phyloP scores from a whole-genome alignment of 2,329 filamentous ascomycete species.

The Penicillium verrucosum region DNA sequence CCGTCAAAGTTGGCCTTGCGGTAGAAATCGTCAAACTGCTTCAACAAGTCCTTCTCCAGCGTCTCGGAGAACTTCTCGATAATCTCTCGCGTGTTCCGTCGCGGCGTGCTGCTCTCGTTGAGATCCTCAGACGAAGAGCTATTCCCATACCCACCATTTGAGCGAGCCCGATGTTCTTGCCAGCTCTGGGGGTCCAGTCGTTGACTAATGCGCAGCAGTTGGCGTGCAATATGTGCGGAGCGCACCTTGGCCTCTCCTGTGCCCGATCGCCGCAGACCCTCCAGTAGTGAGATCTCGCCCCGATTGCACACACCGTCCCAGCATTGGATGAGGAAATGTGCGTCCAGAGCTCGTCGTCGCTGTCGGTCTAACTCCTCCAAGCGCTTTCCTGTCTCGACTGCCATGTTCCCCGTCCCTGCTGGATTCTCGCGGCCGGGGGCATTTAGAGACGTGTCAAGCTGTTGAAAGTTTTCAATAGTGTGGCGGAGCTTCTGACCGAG shows the following conservation, averaged over 20 bases:
- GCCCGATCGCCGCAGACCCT: slow-evolving; percentile 81
- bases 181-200: slow-evolving; percentile 76
- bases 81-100: slow-evolving; percentile 72
- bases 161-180: slow-evolving; percentile 51
- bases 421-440: slow-evolving; percentile 46
- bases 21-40: slow-evolving; percentile 97
- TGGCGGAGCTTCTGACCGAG: slow-evolving; percentile 86
- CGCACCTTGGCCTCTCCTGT: slow-evolving; percentile 89
- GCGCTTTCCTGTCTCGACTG: slow-evolving; percentile 90
- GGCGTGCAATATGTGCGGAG: slow-evolving; percentile 88
- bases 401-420: slow-evolving; percentile 71
- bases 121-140: slow-evolving; percentile 38
- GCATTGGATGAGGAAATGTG: slow-evolving; percentile 91
- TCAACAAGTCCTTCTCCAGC: slow-evolving; percentile 88
- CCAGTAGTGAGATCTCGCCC: slow-evolving; percentile 79
- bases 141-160: slow-evolving; percentile 47
- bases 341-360: slow-evolving; percentile 82
- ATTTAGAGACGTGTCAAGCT: slow-evolving; percentile 79
- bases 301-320: slow-evolving; percentile 94
- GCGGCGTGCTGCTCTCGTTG: slow-evolving; percentile 41
- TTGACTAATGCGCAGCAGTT: slow-evolving; percentile 90
- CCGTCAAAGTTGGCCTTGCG: slow-evolving; percentile 92
- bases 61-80: slow-evolving; percentile 97
- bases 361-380: slow-evolving; percentile 94
- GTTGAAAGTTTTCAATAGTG: slow-evolving; percentile 88